A percentile compares a stretch with the other conserved stretches of the same genome.
These are phyloP conservation scores for Phenoliferia sp. DNA, from an alignment of 1,284 basidiomycete genomes.

Conservation along the genomic window DNA sequence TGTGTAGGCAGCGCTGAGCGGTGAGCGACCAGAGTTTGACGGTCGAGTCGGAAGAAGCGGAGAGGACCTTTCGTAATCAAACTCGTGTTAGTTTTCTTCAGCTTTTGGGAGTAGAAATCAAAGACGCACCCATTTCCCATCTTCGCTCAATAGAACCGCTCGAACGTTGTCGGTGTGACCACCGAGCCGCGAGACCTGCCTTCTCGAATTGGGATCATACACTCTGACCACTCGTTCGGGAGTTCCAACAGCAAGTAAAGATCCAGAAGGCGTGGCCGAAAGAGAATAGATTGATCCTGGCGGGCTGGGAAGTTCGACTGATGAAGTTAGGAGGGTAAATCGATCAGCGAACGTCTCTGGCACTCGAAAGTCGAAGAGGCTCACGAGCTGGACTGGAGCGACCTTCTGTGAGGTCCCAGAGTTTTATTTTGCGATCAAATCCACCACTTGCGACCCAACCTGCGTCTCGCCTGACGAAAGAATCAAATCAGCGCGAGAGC, in stretches of 20 bases:
- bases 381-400: constrained; percentile 39
- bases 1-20: constrained; percentile 83
- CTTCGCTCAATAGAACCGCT: constrained; percentile 78
- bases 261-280: constrained; percentile 61
- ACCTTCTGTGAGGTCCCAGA: constrained; percentile 72
- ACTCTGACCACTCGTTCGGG: constrained; percentile 84
- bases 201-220: constrained; percentile 78
- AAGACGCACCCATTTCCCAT: constrained; percentile 68
- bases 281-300: constrained; percentile 43
- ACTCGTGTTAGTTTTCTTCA: neutral
- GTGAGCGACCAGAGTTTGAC: constrained; percentile 82
- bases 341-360: neutral
- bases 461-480: constrained; percentile 50
- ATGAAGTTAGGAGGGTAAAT: constrained; percentile 65
- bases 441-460: constrained; percentile 89
- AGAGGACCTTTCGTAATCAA: no score
- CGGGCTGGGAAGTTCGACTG: constrained; percentile 41
- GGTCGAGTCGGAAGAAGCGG: constrained; percentile 79
- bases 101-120: neutral
- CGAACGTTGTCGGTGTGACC: constrained; percentile 97
- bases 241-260: constrained; percentile 77
- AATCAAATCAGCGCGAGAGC: neutral
- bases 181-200: constrained; percentile 66
- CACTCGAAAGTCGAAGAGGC: constrained; percentile 55
- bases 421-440: constrained; percentile 85